phyloP scores from a whole-genome alignment of 352 stramenopile species.

The Phytophthora cryptogea region DNA sequence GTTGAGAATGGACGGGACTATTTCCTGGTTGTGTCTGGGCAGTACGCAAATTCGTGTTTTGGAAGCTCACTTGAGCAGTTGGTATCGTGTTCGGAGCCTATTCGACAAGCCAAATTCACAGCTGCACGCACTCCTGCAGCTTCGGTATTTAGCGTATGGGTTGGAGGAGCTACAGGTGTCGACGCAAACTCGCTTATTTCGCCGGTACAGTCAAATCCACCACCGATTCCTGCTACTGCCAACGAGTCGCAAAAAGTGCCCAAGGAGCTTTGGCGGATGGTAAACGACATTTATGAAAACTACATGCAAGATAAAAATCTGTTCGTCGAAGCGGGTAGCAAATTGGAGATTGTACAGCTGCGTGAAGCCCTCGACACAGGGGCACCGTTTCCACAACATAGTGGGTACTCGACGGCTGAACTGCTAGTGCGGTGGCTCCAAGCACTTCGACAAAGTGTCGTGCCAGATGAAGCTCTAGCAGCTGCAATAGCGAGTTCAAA shows the following conservation, averaged over 20 bases:
- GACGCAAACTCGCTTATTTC: slow-evolving; percentile 30
- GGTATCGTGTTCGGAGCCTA: slow-evolving; percentile 88
- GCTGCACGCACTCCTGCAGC: slow-evolving; percentile 26
- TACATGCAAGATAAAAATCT: slow-evolving; percentile 81
- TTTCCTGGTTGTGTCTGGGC: slow-evolving; percentile 93
- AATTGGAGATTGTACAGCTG: slow-evolving; percentile 68
- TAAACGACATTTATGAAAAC: slow-evolving; percentile 94
- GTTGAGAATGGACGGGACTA: slow-evolving; percentile 97
- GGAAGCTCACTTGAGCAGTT: slow-evolving; percentile 95
- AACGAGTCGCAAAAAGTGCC: slow-evolving; percentile 83
- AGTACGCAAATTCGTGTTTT: slow-evolving; percentile 95
- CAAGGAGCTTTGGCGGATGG: slow-evolving; percentile 98
- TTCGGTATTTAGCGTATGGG: slow-evolving; percentile 53
- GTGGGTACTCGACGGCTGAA: slow-evolving; percentile 91
- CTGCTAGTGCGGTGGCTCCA: slow-evolving; percentile 91
- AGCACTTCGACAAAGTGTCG: slow-evolving; percentile 89
- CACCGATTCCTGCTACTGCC: slow-evolving; percentile 29
- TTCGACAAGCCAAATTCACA: slow-evolving; percentile 65
- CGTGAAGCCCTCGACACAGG: slow-evolving; percentile 95
- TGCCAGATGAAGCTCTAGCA: slow-evolving; percentile 83
- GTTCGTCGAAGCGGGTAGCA: slow-evolving; percentile 77
- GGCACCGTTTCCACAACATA: slow-evolving; percentile 76
- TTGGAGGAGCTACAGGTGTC: slow-evolving; percentile 35
- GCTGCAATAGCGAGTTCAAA: slow-evolving; percentile 53
- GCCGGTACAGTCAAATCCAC: slow-evolving; percentile 38